Evolutionary conservation across 2,329 filamentous ascomycete genomes (phyloP).

Genomic region (Madurella mycetomatis): DNA sequence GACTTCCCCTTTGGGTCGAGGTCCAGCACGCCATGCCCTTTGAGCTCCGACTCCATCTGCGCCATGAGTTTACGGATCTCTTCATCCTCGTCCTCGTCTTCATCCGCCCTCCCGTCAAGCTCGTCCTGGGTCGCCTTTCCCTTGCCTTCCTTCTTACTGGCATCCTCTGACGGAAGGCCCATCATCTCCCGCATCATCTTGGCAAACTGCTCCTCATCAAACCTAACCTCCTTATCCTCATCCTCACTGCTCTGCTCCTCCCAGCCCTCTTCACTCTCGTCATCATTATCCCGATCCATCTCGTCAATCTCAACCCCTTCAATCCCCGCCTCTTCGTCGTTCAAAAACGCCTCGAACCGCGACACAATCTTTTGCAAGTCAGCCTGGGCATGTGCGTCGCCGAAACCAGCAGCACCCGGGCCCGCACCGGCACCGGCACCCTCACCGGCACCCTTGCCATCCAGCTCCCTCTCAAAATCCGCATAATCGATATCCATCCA

Average conservation of each 20-base stretch:
- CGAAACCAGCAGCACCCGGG: conserved; percentile 43
- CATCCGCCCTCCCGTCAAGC: conserved; percentile 50
- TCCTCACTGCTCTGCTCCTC: conserved; percentile 52
- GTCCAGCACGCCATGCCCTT: conserved; percentile 61
- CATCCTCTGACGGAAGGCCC: conserved; percentile 50
- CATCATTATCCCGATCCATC: conserved; percentile 62
- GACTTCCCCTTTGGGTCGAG: conserved; percentile 39
- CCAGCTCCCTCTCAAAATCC: conserved; percentile 80
- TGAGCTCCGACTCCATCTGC: conserved; percentile 70
- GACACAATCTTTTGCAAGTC: conserved; percentile 88
- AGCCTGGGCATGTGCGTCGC: conserved; percentile 62
- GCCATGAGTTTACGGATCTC: conserved; percentile 62
- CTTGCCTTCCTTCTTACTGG: conserved; percentile 5
- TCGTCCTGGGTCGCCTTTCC: conserved; percentile 29
- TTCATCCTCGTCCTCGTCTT: conserved; percentile 48
- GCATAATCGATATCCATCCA: conserved; percentile 92
- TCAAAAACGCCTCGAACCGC: conserved; percentile 87
- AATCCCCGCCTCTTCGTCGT: conserved; percentile 74
- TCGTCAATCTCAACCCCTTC: conserved; percentile 73
- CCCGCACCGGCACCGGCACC: conserved; percentile 6
- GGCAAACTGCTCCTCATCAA: conserved; percentile 80
- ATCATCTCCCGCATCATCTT: conserved; percentile 91
- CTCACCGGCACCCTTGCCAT: conserved; percentile 41
- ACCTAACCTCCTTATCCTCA: conserved; percentile 71
- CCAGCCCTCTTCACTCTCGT: conserved; percentile 48